A percentile compares a stretch with the other conserved stretches of the same genome.
Conservation (phyloP, 73 alveolate species). For the Tetrahymena thermophila region DNA sequence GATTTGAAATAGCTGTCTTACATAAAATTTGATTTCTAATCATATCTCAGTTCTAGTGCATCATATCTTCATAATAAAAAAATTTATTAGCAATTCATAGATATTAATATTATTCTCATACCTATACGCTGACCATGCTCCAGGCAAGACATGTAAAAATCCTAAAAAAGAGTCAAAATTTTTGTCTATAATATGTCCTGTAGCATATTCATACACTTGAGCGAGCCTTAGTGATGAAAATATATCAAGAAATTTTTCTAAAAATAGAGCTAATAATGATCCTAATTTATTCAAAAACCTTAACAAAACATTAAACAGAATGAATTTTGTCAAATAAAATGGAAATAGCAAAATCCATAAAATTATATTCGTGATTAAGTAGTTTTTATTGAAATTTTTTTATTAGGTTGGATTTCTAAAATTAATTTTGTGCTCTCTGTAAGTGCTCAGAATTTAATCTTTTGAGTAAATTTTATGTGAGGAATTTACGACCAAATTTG, state of each 20-base stretch:
- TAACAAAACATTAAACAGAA: neutral
- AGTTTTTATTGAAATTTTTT: neutral
- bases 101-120: neutral
- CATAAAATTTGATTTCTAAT: neutral
- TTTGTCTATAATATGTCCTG: slow-evolving; percentile 43
- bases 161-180: slow-evolving; percentile 45
- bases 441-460: neutral
- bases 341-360: neutral
- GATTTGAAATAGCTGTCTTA: slow-evolving; percentile 18
- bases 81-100: neutral
- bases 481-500: neutral
- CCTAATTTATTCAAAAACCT: neutral
- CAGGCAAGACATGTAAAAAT: slow-evolving; percentile 50
- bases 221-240: neutral
- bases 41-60: slow-evolving; percentile 7
- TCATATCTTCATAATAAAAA: neutral
- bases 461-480: neutral
- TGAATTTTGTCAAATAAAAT: neutral
- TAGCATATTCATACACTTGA: slow-evolving; percentile 41
- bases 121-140: slow-evolving; percentile 54
- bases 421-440: neutral
- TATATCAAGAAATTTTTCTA: neutral
- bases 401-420: neutral
- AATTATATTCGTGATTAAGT: neutral
- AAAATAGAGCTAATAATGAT: neutral